Evolutionary conservation across 1,284 basidiomycete genomes (phyloP).

Genomic region (Ustilago shanxiensis): DNA sequence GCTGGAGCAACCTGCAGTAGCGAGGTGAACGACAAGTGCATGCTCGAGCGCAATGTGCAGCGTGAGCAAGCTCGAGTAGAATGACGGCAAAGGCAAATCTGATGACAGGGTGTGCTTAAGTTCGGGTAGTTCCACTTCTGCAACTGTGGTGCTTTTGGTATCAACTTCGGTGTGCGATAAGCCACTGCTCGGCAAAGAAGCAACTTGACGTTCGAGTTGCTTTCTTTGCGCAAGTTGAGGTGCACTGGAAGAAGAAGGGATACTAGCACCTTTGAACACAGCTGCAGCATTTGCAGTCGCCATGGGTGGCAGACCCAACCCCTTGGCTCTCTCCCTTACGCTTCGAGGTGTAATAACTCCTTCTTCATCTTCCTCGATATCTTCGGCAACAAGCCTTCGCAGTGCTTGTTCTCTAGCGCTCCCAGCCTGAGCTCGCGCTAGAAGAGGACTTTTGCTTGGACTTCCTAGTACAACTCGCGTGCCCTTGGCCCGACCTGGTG

Average conservation of each 20-base stretch:
- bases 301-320: conserved; percentile 31
- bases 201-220: neutral
- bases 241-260: conserved; percentile 23
- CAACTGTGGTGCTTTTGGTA: neutral
- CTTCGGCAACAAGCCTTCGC: conserved; percentile 17
- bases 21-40: conserved; percentile 64
- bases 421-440: conserved; percentile 10
- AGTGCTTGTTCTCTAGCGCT: conserved; percentile 34
- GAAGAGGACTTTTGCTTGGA: conserved; percentile 35
- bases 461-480: conserved; percentile 39
- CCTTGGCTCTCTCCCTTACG: conserved; percentile 44
- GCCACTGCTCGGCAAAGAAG: neutral
- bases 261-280: conserved; percentile 27
- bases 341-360: conserved; percentile 36
- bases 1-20: conserved; percentile 56
- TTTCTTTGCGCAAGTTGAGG: conserved; percentile 1
- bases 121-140: conserved; percentile 13
- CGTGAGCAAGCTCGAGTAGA: conserved; percentile 53
- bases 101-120: conserved; percentile 31
- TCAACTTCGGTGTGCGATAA: conserved; percentile 22
- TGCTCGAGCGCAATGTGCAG: conserved; percentile 64
- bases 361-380: conserved; percentile 46
- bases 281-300: conserved; percentile 47
- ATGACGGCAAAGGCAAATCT: conserved; percentile 50
- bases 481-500: conserved; percentile 40